Percentiles rank a stretch among this genome's conserved stretches.
Conservation (phyloP, 2,329 filamentous ascomycete species). For the Karstenula rhodostoma region DNA sequence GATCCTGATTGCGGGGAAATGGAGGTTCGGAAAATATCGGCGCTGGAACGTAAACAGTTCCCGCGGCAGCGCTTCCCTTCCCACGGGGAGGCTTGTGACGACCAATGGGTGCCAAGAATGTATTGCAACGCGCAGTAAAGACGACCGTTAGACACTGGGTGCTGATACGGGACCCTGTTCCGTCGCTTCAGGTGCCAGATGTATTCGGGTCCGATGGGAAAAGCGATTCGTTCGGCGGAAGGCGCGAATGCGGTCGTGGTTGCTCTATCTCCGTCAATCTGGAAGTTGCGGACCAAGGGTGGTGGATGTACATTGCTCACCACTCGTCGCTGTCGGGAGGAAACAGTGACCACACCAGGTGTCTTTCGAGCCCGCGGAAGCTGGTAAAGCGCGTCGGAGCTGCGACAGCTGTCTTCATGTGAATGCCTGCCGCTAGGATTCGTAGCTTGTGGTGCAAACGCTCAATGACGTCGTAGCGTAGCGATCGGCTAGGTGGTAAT, state of each 20-base stretch:
- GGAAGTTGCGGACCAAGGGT: background rate
- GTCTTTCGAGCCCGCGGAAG: constrained; percentile 18
- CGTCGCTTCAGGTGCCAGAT: background rate
- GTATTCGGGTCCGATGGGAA: background rate
- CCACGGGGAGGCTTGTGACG: background rate
- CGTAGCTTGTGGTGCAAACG: constrained; percentile 11
- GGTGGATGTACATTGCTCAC: constrained; percentile 9
- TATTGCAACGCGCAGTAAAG: background rate
- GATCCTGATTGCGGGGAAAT: constrained; percentile 27
- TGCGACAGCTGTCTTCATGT: constrained; percentile 29
- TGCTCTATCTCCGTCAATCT: background rate
- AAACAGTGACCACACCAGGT: constrained; percentile 22
- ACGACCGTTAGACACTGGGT: background rate
- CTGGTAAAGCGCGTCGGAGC: constrained; percentile 19
- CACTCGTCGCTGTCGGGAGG: constrained; percentile 16
- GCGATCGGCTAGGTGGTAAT: constrained; percentile 14
- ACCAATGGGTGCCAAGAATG: background rate
- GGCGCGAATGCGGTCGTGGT: constrained; percentile 11
- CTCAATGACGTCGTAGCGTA: constrained; percentile 24
- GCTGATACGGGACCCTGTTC: background rate
- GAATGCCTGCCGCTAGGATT: constrained; percentile 19
- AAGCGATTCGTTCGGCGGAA: background rate
- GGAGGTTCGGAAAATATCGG: constrained; percentile 28
- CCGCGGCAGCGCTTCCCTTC: constrained; percentile 2
- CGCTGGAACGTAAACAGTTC: background rate